A percentile compares a stretch with the other conserved stretches of the same genome.
phyloP scores from a whole-genome alignment of 78 protist species.

The Cyanophora paradoxa region DNA sequence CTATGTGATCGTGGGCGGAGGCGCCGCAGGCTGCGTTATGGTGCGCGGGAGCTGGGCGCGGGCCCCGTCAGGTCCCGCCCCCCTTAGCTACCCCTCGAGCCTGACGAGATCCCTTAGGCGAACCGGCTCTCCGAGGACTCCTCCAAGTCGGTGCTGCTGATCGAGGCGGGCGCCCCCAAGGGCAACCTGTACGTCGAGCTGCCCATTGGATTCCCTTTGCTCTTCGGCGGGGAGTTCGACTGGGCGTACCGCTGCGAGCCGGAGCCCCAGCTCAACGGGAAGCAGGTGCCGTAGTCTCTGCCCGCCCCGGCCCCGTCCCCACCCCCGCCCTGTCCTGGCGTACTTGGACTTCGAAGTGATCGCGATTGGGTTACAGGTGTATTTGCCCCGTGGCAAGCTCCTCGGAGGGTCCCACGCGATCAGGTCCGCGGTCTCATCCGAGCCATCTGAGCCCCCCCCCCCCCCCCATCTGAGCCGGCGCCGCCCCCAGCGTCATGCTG shows the following conservation, averaged over 20 bases:
- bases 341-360: too few species aligned
- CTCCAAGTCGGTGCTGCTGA: conserved; percentile 10
- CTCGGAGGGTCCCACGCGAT: conserved; percentile 34
- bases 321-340: too few species aligned
- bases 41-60: too few species aligned
- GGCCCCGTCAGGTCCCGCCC: too few species aligned
- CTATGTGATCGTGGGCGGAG: conserved; percentile 54
- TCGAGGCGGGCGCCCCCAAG: conserved; percentile 36
- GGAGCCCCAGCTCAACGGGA: background rate
- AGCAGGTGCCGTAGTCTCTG: too few species aligned
- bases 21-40: conserved; percentile 52
- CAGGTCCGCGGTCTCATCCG: too few species aligned
- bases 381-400: conserved; percentile 18
- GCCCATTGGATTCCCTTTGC: background rate
- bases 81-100: too few species aligned
- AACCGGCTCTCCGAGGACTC: conserved; percentile 16
- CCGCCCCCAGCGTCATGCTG: background rate
- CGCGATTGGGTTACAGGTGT: background rate
- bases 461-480: too few species aligned
- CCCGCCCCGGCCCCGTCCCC: too few species aligned
- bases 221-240: background rate
- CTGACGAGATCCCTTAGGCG: too few species aligned
- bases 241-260: background rate
- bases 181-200: background rate
- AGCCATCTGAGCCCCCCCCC: too few species aligned